Evolutionary conservation across 2,329 filamentous ascomycete genomes (phyloP).

Genomic region (Pezicula radicicola): DNA sequence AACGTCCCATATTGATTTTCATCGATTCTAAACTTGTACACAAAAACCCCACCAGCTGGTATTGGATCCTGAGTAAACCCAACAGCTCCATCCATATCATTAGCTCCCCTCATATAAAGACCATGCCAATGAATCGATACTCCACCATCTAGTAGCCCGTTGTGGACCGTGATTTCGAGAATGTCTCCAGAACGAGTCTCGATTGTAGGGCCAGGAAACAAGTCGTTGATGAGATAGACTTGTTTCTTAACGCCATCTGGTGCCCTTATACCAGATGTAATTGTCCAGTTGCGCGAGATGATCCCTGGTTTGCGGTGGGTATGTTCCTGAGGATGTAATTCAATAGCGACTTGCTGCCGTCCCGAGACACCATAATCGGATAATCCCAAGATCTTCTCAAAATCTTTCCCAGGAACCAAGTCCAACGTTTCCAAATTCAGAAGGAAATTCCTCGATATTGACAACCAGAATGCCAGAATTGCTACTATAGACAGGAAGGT

Average conservation of each 20-base stretch:
- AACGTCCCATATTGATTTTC: constrained; percentile 17
- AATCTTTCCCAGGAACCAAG: neutral
- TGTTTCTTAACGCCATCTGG: constrained; percentile 49
- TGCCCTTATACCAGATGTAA: constrained; percentile 34
- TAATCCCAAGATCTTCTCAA: neutral
- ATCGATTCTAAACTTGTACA: neutral
- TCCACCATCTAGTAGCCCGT: constrained; percentile 15
- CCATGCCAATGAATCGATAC: constrained; percentile 46
- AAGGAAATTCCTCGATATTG: too few species aligned
- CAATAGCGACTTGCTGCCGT: constrained; percentile 9
- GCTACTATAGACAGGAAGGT: too few species aligned
- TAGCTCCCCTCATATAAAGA: constrained; percentile 32
- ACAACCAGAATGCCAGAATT: too few species aligned
- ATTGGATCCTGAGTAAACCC: neutral
- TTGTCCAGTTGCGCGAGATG: constrained; percentile 35
- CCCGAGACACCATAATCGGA: neutral
- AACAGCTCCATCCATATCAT: constrained; percentile 3
- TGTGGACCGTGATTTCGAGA: neutral
- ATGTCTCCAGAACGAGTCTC: constrained; percentile 9
- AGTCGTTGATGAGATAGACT: constrained; percentile 47
- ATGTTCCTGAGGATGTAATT: constrained; percentile 41
- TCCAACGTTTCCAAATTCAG: neutral
- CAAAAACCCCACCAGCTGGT: neutral
- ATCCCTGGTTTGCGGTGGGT: constrained; percentile 30
- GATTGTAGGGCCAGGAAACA: constrained; percentile 47